These are phyloP conservation scores for Diphasiastrum complanatum DNA, from an alignment of 83 land plant genomes.

Conservation along the genomic window DNA sequence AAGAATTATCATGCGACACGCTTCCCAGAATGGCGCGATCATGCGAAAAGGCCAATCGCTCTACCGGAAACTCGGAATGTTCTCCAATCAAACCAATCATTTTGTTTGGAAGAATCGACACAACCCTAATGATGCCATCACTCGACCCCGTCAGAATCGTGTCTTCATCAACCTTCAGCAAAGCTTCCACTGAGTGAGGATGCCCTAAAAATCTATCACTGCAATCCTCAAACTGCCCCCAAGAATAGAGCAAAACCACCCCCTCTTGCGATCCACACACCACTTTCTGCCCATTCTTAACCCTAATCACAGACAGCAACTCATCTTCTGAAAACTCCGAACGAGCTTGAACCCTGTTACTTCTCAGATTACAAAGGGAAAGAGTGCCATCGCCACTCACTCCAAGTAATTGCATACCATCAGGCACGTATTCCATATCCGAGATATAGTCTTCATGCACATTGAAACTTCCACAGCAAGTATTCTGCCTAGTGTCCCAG, in stretches of 20 bases:
- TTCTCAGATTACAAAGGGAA: conserved; percentile 68
- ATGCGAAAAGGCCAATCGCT: conserved; percentile 70
- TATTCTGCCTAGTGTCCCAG: conserved; percentile 39
- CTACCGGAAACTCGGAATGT: conserved; percentile 85
- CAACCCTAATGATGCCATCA: conserved; percentile 89
- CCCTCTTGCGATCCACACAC: conserved; percentile 93
- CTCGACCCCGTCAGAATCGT: conserved; percentile 76
- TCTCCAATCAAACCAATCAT: conserved; percentile 90
- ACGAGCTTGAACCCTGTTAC: conserved; percentile 58
- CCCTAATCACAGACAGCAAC: conserved; percentile 61
- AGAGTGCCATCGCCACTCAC: conserved; percentile 88
- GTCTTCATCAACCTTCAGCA: conserved; percentile 96
- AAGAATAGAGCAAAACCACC: conserved; percentile 72
- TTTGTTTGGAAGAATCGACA: conserved; percentile 81
- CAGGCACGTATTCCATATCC: conserved; percentile 32
- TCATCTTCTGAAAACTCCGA: conserved; percentile 98
- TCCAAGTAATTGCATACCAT: conserved; percentile 22
- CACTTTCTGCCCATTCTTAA: conserved; percentile 87
- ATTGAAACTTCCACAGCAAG: conserved; percentile 25
- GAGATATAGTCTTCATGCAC: conserved; percentile 34
- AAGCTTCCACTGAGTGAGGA: conserved; percentile 69
- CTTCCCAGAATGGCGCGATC: conserved; percentile 64
- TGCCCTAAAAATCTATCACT: conserved; percentile 88
- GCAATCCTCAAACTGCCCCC: conserved; percentile 86
- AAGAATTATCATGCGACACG: conserved; percentile 64